Base-by-base conservation (phyloP, 2,329 filamentous ascomycete species). In the Aspergillus quadrilineatus region DNA sequence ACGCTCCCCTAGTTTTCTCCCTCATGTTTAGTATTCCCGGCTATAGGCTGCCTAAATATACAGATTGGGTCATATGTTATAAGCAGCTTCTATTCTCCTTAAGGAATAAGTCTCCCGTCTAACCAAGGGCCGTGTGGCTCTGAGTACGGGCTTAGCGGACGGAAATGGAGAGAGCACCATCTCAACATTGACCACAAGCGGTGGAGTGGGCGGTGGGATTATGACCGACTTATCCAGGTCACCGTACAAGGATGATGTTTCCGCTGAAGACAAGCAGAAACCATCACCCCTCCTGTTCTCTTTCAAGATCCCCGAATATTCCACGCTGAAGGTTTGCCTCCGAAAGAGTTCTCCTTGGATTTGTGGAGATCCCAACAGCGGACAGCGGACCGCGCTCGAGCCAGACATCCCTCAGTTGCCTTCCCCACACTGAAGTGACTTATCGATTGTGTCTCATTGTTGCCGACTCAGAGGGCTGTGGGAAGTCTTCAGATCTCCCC, bases 151-250 rank as follows among this genome's bases (percentile, higher is more conserved):
- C 22, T 22, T 22, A 22, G 3, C 22, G 22, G 22, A 22, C 22
- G 22, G 22, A 22, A 22, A 22, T 22, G 12, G 14, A 37, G 34
- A 12, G 34, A 37, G 12, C 34, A 9, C 34, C 14, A 1, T 14
- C 9, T 9, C 34, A 5, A 14, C 12, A 14, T 9, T 6, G 32
- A 32, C 49, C 29, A 14, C 6, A 43, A 39, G 56, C 59, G 59
- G 59, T 42, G 17, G 17, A 6, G 3, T 34, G 45, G 57, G 54
- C 58, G 56, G 59, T 62, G 43, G 42, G 28, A 6, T n/a, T 15
- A 29, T 12, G 12, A 42, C 34, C 29, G 46, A 36, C 39, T 32
- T 50, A 57, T 22, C 22, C 2, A 55, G 30, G 45, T 49, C 34
- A 41, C 34, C 48, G 36, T 12, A 14, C 37, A 55, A 49, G 56